Percentiles rank a stretch among this genome's conserved stretches.
Conservation (phyloP, 495 filamentous ascomycete species). For the Neurospora tetrasperma region DNA sequence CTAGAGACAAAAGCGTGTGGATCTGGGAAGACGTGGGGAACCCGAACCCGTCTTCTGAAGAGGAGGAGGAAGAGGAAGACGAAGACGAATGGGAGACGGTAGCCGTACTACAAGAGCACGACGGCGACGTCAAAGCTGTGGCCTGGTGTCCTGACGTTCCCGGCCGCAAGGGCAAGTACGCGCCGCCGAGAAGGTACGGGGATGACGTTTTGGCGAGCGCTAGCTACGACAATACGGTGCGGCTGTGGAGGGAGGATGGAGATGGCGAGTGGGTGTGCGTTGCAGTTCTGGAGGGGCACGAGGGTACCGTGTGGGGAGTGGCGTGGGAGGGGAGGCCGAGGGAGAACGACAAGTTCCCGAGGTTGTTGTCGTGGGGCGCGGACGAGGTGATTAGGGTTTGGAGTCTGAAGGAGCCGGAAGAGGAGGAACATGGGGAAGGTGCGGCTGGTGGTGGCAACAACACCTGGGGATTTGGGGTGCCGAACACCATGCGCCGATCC, state of each 20-base stretch:
- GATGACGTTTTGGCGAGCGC: slow-evolving; percentile 66
- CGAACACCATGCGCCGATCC: slow-evolving; percentile 69
- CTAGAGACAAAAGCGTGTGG: slow-evolving; percentile 92
- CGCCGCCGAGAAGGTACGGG: slow-evolving; percentile 18
- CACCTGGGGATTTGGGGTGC: slow-evolving; percentile 34
- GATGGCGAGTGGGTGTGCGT: slow-evolving; percentile 87
- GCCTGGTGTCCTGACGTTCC: slow-evolving; percentile 64
- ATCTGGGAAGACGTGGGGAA: slow-evolving; percentile 84
- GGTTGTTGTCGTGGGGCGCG: slow-evolving; percentile 69
- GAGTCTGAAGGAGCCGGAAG: slow-evolving; percentile 50
- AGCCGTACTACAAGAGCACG: slow-evolving; percentile 87
- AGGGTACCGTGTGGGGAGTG: slow-evolving; percentile 76
- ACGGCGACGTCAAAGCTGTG: slow-evolving; percentile 88
- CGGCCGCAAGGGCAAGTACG: slow-evolving; percentile 32
- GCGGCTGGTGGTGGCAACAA: neutral
- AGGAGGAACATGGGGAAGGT: slow-evolving; percentile 22
- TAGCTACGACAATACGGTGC: slow-evolving; percentile 86
- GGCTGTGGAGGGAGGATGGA: slow-evolving; percentile 79
- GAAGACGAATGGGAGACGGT: slow-evolving; percentile 95
- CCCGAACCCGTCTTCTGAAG: slow-evolving; percentile 19
- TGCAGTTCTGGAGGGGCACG: slow-evolving; percentile 67
- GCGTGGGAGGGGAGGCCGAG: slow-evolving; percentile 58
- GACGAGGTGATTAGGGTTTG: slow-evolving; percentile 71
- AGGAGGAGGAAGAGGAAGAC: slow-evolving; percentile 28
- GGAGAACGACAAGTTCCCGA: slow-evolving; percentile 34